Conservation (phyloP, 441 rosid species). For the Eruca vesicaria region DNA sequence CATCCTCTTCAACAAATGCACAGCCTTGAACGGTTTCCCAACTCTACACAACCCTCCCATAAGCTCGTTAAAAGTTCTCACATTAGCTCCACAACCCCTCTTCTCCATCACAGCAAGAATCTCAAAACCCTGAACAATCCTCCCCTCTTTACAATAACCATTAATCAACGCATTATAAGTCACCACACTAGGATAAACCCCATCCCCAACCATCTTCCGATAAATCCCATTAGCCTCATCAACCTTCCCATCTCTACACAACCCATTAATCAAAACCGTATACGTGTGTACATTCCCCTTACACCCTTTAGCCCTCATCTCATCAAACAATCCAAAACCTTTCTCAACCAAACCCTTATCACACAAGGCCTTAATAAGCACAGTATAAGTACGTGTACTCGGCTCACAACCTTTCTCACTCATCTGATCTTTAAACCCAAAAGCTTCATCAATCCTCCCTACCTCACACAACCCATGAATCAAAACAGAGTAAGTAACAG, state of each 20-base stretch:
- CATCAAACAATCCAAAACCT: constrained; percentile 38
- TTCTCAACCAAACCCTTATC: constrained; percentile 35
- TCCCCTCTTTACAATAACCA: constrained; percentile 49
- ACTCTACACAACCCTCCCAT: constrained; percentile 49
- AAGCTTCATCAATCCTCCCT: constrained; percentile 43
- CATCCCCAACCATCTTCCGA: constrained; percentile 35
- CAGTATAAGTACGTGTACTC: constrained; percentile 41
- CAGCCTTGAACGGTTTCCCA: constrained; percentile 37
- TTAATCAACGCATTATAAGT: constrained; percentile 49
- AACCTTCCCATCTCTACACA: constrained; percentile 44
- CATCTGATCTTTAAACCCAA: constrained; percentile 39
- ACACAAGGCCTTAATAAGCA: constrained; percentile 44
- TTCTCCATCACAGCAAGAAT: constrained; percentile 44
- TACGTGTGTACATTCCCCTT: constrained; percentile 42
- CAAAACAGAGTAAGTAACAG: constrained; percentile 43
- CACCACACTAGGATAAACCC: constrained; percentile 34
- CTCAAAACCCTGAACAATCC: constrained; percentile 40
- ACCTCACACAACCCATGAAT: constrained; percentile 46
- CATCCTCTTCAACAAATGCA: constrained; percentile 36
- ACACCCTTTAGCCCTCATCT: constrained; percentile 39
- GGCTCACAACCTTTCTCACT: constrained; percentile 40
- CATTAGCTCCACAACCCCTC: constrained; percentile 39
- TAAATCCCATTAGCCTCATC: constrained; percentile 43
- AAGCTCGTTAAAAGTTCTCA: constrained; percentile 47
- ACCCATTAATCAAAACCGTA: constrained; percentile 41